A percentile compares a stretch with the other conserved stretches of the same genome.
phyloP scores from a whole-genome alignment of 176 grass and related monocot species.

The Ampelocalamus luodianensis region DNA sequence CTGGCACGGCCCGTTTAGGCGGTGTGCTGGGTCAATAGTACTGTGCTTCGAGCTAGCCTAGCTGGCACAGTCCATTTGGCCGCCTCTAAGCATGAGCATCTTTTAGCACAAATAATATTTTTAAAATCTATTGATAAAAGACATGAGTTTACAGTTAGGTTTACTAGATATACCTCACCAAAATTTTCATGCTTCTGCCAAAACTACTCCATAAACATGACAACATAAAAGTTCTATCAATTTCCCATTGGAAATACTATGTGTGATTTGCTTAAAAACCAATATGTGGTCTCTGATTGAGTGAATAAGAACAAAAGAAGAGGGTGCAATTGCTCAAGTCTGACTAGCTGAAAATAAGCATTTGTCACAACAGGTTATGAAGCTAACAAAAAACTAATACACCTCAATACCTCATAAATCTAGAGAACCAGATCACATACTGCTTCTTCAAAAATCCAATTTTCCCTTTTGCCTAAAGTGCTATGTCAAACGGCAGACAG shows the following conservation, averaged over 20 bases:
- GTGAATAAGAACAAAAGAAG: background rate
- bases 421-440: background rate
- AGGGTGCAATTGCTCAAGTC: background rate
- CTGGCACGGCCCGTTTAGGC: too few relatives aligned
- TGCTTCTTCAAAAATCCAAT: constrained; percentile 23
- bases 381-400: constrained; percentile 1
- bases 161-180: background rate
- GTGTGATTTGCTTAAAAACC: background rate
- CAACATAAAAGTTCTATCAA: background rate
- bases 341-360: constrained; percentile 12
- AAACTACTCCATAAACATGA: constrained; percentile 36
- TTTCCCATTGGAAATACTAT: background rate
- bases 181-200: background rate
- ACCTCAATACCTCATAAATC: background rate
- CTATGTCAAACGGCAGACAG: background rate
- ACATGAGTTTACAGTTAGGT: background rate
- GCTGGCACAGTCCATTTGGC: too few relatives aligned
- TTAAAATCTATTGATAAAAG: background rate
- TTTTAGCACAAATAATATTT: background rate
- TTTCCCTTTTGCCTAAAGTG: background rate
- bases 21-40: too few relatives aligned
- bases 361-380: background rate
- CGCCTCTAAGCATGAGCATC: background rate
- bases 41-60: too few relatives aligned
- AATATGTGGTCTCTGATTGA: background rate